phyloP scores from a whole-genome alignment of 139 green algal species.

The Chlorokybus atmophyticus region DNA sequence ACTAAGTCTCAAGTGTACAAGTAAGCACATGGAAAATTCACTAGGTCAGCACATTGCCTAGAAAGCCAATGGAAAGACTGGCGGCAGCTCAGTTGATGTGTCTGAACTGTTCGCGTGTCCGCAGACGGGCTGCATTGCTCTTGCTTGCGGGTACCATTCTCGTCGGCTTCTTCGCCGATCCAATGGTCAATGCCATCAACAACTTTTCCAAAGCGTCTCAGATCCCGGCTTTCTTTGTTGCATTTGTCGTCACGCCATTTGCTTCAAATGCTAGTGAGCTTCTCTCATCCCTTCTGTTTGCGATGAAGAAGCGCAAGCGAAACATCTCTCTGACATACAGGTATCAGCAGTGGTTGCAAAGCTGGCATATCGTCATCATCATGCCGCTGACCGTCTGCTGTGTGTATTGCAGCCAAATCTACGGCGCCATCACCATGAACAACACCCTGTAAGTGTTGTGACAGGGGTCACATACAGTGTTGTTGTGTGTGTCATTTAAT shows the following conservation, averaged over 20 bases:
- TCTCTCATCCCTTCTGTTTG: constrained; percentile 13
- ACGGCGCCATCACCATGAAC: constrained; percentile 46
- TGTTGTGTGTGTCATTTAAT: neutral
- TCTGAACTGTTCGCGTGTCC: too few species aligned
- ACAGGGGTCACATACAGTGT: neutral
- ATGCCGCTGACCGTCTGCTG: too few species aligned
- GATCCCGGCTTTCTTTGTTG: constrained; percentile 41
- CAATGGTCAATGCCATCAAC: constrained; percentile 34
- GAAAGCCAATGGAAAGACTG: too few species aligned
- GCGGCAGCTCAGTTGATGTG: too few species aligned
- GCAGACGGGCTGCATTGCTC: constrained; percentile 4
- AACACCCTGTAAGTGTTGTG: constrained; percentile 34
- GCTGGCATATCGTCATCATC: too few species aligned
- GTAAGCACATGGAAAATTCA: too few species aligned
- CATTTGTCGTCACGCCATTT: constrained; percentile 40
- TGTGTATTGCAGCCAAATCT: too few species aligned
- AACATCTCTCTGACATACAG: constrained; percentile 19
- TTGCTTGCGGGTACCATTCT: constrained; percentile 9
- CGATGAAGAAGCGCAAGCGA: constrained; percentile 10
- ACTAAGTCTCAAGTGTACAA: too few species aligned
- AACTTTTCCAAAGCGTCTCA: constrained; percentile 33
- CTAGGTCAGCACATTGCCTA: too few species aligned
- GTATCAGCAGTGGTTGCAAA: too few species aligned
- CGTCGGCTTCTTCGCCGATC: constrained; percentile 25
- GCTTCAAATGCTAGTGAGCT: constrained; percentile 42